Evolutionary conservation across 176 grass and related monocot genomes (phyloP).

Genomic region (Oryza meridionalis): DNA sequence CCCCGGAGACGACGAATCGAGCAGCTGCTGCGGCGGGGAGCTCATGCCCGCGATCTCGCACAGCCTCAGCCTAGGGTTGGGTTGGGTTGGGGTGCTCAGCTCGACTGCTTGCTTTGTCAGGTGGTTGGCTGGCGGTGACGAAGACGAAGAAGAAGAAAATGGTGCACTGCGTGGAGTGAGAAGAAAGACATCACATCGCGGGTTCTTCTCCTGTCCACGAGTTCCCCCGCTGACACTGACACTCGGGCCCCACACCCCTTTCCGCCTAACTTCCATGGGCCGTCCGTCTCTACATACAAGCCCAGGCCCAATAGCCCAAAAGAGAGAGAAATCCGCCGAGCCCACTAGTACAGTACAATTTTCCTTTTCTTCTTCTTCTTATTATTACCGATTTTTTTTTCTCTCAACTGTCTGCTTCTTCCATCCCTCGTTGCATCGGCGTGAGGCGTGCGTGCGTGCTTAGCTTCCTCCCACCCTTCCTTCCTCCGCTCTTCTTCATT

Average conservation of each 20-base stretch:
- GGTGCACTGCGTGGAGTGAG: too few relatives aligned
- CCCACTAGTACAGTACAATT: background rate
- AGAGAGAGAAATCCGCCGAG: background rate
- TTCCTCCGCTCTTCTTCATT: too few relatives aligned
- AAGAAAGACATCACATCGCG: background rate
- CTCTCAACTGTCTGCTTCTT: too few relatives aligned
- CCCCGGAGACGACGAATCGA: background rate
- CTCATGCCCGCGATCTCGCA: background rate
- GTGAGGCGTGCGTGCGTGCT: background rate
- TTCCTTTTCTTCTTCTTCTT: background rate
- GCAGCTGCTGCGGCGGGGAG: background rate
- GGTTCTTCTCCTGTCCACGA: slow-evolving; percentile 35
- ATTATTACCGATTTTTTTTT: background rate
- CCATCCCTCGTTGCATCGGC: background rate
- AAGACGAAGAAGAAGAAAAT: background rate
- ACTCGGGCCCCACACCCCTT: background rate
- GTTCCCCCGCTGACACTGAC: slow-evolving; percentile 9
- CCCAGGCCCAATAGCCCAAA: background rate
- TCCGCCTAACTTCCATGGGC: too few relatives aligned
- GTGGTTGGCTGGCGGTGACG: too few relatives aligned
- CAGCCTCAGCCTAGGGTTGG: background rate
- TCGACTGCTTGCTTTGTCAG: too few relatives aligned
- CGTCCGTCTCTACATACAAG: too few relatives aligned
- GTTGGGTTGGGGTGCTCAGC: too few relatives aligned
- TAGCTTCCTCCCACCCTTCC: too few relatives aligned